Conservation (phyloP, 2,329 filamentous ascomycete species). For the Neoascochyta sp. region DNA sequence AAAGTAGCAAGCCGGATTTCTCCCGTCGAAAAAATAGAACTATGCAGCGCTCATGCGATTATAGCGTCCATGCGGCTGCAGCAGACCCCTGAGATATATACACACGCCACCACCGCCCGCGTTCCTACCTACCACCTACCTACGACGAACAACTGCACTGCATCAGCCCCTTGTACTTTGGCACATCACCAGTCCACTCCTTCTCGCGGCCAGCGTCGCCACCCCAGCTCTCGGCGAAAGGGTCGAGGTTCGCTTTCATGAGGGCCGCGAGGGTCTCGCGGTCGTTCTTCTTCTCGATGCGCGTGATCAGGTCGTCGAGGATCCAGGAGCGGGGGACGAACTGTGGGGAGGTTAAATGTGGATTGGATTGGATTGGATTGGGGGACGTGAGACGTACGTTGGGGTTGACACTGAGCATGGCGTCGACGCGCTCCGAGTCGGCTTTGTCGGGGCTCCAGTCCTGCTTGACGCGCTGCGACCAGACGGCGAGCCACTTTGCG, state of each 20-base stretch:
- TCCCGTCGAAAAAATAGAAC: too few relatives aligned
- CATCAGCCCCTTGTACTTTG: slow-evolving; percentile 70
- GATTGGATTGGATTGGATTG: too few relatives aligned
- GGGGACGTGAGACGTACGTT: slow-evolving; percentile 60
- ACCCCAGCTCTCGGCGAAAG: slow-evolving; percentile 77
- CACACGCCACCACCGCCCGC: too few relatives aligned
- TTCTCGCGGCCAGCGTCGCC: slow-evolving; percentile 69
- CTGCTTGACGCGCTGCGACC: slow-evolving; percentile 66
- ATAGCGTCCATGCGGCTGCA: too few relatives aligned
- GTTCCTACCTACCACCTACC: neutral
- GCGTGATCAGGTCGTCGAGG: slow-evolving; percentile 84
- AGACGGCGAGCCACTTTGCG: slow-evolving; percentile 75
- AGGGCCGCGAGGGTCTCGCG: slow-evolving; percentile 71
- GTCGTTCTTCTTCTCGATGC: slow-evolving; percentile 81
- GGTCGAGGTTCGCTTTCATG: slow-evolving; percentile 78
- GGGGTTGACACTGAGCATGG: slow-evolving; percentile 86
- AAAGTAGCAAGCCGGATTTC: too few relatives aligned
- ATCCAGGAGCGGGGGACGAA: slow-evolving; percentile 91
- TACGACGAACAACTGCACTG: slow-evolving; percentile 91
- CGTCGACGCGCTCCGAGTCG: slow-evolving; percentile 55
- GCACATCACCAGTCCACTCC: slow-evolving; percentile 82
- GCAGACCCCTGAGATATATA: too few relatives aligned
- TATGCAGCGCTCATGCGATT: too few relatives aligned
- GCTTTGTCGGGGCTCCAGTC: slow-evolving; percentile 67
- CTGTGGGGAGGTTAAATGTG: too few relatives aligned